These are phyloP conservation scores for Brassica incana DNA, from an alignment of 345 rosid genomes.

Conservation along the genomic window DNA sequence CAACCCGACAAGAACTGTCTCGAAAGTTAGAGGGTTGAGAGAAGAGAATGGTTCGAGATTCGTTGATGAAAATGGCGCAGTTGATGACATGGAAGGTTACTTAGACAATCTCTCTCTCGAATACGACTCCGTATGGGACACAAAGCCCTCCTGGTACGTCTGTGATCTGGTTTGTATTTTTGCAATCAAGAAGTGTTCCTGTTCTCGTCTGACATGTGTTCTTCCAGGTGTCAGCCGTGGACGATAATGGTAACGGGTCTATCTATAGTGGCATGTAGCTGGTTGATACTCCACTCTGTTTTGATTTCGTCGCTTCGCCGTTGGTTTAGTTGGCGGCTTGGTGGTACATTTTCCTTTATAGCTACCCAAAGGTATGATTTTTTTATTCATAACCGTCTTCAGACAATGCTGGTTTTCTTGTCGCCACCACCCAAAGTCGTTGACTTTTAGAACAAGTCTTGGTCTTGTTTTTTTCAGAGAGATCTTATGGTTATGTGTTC, in stretches of 20 bases:
- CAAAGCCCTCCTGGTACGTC: slow-evolving; percentile 80
- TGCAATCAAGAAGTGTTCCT: no score
- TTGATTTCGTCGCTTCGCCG: slow-evolving; percentile 49
- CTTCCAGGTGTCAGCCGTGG: slow-evolving; percentile 95
- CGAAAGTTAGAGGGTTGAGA: slow-evolving; percentile 41
- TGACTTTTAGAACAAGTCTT: no score
- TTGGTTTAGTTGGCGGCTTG: slow-evolving; percentile 53
- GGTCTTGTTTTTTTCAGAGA: neutral
- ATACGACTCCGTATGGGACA: slow-evolving; percentile 97
- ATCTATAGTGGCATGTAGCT: slow-evolving; percentile 59
- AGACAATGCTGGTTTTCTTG: no score
- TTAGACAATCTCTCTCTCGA: slow-evolving; percentile 83
- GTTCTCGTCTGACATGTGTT: neutral
- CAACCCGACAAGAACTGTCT: slow-evolving; percentile 24
- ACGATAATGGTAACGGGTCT: slow-evolving; percentile 72
- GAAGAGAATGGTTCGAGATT: slow-evolving; percentile 50
- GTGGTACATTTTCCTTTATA: slow-evolving; percentile 87
- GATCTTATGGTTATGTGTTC: neutral
- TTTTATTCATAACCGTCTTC: no score
- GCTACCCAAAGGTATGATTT: slow-evolving; percentile 75
- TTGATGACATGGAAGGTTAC: slow-evolving; percentile 89
- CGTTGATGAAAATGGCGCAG: slow-evolving; percentile 62
- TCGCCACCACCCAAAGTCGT: no score
- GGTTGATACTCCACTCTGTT: slow-evolving; percentile 64
- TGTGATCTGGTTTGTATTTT: no score